Evolutionary conservation across 2,329 filamentous ascomycete genomes (phyloP).

Genomic region (Fusarium xylarioides): DNA sequence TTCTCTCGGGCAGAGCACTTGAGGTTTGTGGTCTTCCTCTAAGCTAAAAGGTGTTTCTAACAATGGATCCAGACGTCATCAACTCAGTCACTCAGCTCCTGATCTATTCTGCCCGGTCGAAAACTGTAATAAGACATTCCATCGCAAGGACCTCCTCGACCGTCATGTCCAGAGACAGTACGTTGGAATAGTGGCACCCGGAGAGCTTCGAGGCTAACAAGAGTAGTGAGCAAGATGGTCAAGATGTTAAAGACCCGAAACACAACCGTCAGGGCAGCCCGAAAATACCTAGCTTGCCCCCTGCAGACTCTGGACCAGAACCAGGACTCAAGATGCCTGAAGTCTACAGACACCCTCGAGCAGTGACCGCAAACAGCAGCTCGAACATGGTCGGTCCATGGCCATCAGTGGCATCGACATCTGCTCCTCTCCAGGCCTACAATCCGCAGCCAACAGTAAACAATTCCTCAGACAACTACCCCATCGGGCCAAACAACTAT

Average conservation of each 20-base stretch:
- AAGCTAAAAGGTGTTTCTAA: conserved; percentile 35
- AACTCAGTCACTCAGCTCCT: conserved; percentile 67
- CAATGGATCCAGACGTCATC: conserved; percentile 60
- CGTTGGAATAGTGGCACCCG: conserved; percentile 17
- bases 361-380: conserved; percentile 14
- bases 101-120: conserved; percentile 60
- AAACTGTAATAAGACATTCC: conserved; percentile 66
- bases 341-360: conserved; percentile 13
- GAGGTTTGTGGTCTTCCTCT: conserved; percentile 53
- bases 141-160: conserved; percentile 67
- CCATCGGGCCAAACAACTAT: conserved; percentile 35
- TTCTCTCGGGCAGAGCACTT: conserved; percentile 71
- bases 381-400: conserved; percentile 34
- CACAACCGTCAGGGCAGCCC: conserved; percentile 20
- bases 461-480: conserved; percentile 31
- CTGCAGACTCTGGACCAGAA: conserved; percentile 16
- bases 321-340: conserved; percentile 35
- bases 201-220: conserved; percentile 23
- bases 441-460: conserved; percentile 21
- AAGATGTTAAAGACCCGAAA: not conserved
- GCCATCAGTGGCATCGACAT: conserved; percentile 25
- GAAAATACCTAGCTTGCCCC: conserved; percentile 28
- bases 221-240: conserved; percentile 35
- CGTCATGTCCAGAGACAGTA: conserved; percentile 60
- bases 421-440: conserved; percentile 18